Evolutionary conservation across 2,329 filamentous ascomycete genomes (phyloP), one percentile per base, ranked within the genome.

Genomic region (Fusarium setosum): DNA sequence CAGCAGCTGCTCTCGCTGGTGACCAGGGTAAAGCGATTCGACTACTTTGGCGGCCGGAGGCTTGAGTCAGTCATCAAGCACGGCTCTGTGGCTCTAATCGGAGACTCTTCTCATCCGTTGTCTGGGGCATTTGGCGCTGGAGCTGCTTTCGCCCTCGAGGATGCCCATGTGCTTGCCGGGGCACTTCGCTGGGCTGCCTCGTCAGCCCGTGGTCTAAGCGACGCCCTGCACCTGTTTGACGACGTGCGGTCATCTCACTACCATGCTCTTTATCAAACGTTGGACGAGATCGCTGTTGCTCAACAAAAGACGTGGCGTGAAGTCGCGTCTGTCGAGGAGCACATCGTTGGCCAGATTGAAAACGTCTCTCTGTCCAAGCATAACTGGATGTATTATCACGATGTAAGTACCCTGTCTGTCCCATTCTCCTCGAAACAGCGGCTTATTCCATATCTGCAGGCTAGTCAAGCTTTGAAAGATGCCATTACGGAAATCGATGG

Each of bases 41-140:
- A 45, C 24, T 45, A 45, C 4, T 45, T 45, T 31, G 42, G 42
- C 2, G 41, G 41, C 6, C 17, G 11, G 15, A 11, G 41, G 17
- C 26, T 45, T 11, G 11, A 29, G 3, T 29, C n/a, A 2, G n/a
- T 31, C 6, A 15, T 20, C 17, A 31, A 45, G 4, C 12, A 31
- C 6, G 41, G 17, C 11, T 45, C 41, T 3, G 13, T 45, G 3
- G 84, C 82, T 6, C 76, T 87, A 4, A 79, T 86, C 1, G 85
- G 85, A 5, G 85, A 87, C 65, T 80, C 84, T 0, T 86, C 83
- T 4, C 85, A 87, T 68, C 82, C 84, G 1, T 74, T 86, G 0
- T 83, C 82, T 0, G 82, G 82, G 0, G 77, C 76, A 0, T 80
- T 80, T 38, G 77, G 77, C 2, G 75, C 77, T 0, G 77, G 77